Evolutionary conservation across 2,329 filamentous ascomycete genomes (phyloP).

Genomic region (Penicillium sp.): DNA sequence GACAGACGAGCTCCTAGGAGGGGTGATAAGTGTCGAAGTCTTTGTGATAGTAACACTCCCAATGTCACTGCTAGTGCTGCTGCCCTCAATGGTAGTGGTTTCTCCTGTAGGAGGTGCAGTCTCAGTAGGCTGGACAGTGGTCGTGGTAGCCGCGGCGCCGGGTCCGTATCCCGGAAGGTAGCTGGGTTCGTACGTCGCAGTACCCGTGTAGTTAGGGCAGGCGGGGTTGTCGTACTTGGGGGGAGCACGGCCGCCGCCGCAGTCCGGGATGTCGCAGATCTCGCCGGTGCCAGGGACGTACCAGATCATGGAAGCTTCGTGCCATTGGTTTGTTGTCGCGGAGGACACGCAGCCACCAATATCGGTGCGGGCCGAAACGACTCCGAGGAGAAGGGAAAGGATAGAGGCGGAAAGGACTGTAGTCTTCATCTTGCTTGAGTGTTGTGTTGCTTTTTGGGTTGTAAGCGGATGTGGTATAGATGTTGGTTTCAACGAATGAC

Average conservation of each 20-base stretch:
- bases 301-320: constrained; percentile 47
- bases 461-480: not conserved
- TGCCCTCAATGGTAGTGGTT: not conserved
- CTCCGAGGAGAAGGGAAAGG: not conserved
- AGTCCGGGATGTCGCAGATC: constrained; percentile 68
- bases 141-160: not conserved
- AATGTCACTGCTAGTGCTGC: not conserved
- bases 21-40: not conserved
- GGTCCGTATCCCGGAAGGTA: constrained; percentile 10
- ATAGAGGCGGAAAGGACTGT: not conserved
- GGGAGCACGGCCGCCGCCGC: constrained; percentile 69
- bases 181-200: constrained; percentile 20
- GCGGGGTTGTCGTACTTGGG: constrained; percentile 68
- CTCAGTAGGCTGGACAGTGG: not conserved
- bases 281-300: constrained; percentile 68
- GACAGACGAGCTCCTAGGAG: not conserved
- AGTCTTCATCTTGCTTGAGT: not conserved
- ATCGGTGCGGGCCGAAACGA: constrained; percentile 29
- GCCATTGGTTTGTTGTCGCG: constrained; percentile 30
- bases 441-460: not conserved
- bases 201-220: constrained; percentile 47
- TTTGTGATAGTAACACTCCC: not conserved
- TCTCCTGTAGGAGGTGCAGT: not conserved
- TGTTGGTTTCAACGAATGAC: not conserved
- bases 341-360: constrained; percentile 33